Percentiles rank a stretch among this genome's conserved stretches.
Evolutionary conservation across 371 early-diverging fungal species (phyloP).

Genomic region (Ecytonucleospora hepatopenaei): DNA sequence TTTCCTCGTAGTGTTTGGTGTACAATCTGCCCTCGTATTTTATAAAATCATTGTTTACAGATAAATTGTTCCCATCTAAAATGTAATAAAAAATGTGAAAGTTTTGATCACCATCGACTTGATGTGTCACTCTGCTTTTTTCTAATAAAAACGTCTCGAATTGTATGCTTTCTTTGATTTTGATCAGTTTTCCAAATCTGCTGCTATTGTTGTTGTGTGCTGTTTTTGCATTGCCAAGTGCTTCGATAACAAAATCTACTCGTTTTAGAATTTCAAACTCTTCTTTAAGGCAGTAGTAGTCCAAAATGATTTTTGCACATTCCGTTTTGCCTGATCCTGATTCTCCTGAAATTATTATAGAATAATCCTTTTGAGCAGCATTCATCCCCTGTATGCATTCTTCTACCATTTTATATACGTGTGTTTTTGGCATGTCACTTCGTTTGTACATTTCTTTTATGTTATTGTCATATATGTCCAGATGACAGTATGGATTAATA

Average conservation of each 20-base stretch:
- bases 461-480: constrained; percentile 10
- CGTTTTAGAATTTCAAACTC: constrained; percentile 14
- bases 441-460: constrained; percentile 4
- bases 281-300: no score
- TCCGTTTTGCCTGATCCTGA: constrained; percentile 56
- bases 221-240: constrained; percentile 67
- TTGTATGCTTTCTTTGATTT: constrained; percentile 68
- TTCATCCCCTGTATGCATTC: constrained; percentile 18
- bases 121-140: constrained; percentile 60
- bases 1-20: constrained; percentile 59
- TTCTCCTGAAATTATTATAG: constrained; percentile 55
- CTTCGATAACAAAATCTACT: constrained; percentile 59
- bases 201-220: constrained; percentile 63
- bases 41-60: constrained; percentile 33
- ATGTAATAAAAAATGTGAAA: constrained; percentile 72
- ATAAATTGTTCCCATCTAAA: constrained; percentile 7
- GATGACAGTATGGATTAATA: constrained; percentile 51
- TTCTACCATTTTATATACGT: constrained; percentile 45
- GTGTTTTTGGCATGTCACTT: constrained; percentile 29
- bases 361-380: constrained; percentile 24
- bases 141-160: constrained; percentile 73
- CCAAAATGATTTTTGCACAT: constrained; percentile 48
- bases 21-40: constrained; percentile 57
- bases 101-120: constrained; percentile 64
- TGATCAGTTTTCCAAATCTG: constrained; percentile 68